phyloP scores from a whole-genome alignment of 345 rosid genomes.

The Noccaea bulbosa region DNA sequence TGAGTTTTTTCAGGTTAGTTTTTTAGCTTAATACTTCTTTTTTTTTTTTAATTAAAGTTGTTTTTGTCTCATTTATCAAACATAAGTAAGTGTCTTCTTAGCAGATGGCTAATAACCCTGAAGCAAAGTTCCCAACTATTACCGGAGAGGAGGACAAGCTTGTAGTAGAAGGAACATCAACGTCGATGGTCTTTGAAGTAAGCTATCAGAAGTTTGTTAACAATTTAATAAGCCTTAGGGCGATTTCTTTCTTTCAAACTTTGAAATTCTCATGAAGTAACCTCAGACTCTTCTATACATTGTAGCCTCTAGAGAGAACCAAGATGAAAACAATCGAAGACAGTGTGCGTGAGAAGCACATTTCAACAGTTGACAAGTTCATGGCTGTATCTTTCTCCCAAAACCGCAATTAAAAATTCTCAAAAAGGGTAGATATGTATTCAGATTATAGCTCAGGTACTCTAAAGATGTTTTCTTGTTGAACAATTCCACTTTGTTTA shows the following conservation, averaged over 20 bases:
- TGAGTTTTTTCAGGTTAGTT: constrained; percentile 68
- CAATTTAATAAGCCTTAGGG: neutral
- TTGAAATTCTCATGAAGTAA: neutral
- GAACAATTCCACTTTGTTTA: neutral
- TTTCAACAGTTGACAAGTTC: constrained; percentile 54
- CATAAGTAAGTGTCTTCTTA: neutral
- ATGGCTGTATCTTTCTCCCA: constrained; percentile 50
- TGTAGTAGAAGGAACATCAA: constrained; percentile 24
- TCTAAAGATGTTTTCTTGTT: neutral
- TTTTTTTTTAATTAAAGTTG: neutral
- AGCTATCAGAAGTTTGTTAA: constrained; percentile 11
- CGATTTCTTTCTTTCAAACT: neutral
- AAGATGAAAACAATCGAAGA: constrained; percentile 26
- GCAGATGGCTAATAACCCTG: constrained; percentile 67
- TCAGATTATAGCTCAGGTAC: constrained; percentile 4
- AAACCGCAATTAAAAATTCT: neutral
- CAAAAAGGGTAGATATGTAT: neutral
- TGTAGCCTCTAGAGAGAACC: constrained; percentile 36
- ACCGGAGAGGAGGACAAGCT: constrained; percentile 48
- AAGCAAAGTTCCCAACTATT: constrained; percentile 54
- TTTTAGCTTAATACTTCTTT: neutral
- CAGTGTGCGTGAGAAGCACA: constrained; percentile 31
- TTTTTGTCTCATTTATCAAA: constrained; percentile 6
- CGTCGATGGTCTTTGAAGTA: constrained; percentile 38
- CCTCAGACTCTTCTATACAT: constrained; percentile 11